Conservation (phyloP, 495 filamentous ascomycete genomes). For the Penicillium steckii region DNA sequence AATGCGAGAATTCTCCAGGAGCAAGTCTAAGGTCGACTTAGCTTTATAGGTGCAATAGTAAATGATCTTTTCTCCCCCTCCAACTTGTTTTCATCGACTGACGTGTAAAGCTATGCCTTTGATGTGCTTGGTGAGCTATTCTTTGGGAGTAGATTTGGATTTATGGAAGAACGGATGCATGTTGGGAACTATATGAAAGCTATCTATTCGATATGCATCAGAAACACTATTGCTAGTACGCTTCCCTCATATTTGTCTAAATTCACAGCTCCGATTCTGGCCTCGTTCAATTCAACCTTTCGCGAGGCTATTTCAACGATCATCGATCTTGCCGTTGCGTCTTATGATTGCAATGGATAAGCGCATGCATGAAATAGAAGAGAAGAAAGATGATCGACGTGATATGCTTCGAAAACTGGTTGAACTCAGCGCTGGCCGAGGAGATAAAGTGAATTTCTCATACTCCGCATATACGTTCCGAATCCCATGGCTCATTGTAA, state of each 20-base stretch:
- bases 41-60: conserved; percentile 17
- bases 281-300: background rate
- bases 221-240: background rate
- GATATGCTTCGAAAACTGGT: background rate
- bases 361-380: background rate
- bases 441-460: background rate
- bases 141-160: conserved; percentile 37
- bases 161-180: conserved; percentile 22
- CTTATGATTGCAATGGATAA: background rate
- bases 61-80: background rate
- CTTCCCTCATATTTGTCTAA: background rate
- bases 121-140: conserved; percentile 39
- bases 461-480: background rate
- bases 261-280: background rate
- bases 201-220: conserved; percentile 14
- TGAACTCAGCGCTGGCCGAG: background rate
- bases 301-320: background rate
- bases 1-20: conserved; percentile 23
- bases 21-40: conserved; percentile 20
- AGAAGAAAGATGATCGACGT: background rate
- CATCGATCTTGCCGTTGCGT: background rate
- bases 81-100: conserved; percentile 1
- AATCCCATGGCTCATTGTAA: conserved; percentile 10
- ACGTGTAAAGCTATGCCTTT: conserved; percentile 28
- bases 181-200: conserved; percentile 17